Evolutionary conservation across 805 yeast genomes (phyloP), one percentile per base, ranked within the genome.

Genomic region (Starmerella bombicola): DNA sequence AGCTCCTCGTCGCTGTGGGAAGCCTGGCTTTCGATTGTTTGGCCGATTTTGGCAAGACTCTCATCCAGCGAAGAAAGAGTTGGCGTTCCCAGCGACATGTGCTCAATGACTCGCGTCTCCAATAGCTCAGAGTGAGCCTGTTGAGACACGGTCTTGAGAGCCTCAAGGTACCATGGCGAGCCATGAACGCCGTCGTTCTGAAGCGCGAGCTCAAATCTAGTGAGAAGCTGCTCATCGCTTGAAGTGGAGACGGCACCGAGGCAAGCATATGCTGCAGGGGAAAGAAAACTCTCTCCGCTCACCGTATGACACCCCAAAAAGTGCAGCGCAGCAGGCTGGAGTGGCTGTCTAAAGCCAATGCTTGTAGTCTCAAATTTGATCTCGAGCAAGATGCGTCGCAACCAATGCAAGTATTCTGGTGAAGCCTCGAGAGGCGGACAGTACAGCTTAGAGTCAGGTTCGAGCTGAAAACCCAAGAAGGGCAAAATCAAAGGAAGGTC

Each of bases 111-210:
- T 33, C 53, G 63, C 20, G 60, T 51, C 40, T 65, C 64, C 21
- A 78, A 54, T 32, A 63, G 68, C 41, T 69, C 69, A 1, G 72
- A 65, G 6, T 64, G 60, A 41, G 74, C 65, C 0, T 60, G 49
- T n/a, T 69, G 66, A 0, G 79, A 69, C 29, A 78, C 62, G 30
- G 59, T 67, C 5, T 58, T 61, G 25, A 80, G 55, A 0, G 78
- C 70, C 54, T 80, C 85, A 49, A 73, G 69, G 48, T 76, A 78
- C 25, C 62, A 56, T 1, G 80, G 74, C 2, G 55, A 46, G 29
- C 37, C 40, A 35, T 67, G 61, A 0, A 48, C 54, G 0, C 71
- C 67, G 54, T 78, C 82, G 36, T 63, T 42, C 0, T 45, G 38
- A 3, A 56, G 50, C 40, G 68, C 65, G 0, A 56, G 53, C 17